Percentiles rank a stretch among this genome's conserved stretches.
These are phyloP conservation scores for Cryptococcus sp. DNA, from an alignment of 1,284 basidiomycete species.

Conservation along the genomic window DNA sequence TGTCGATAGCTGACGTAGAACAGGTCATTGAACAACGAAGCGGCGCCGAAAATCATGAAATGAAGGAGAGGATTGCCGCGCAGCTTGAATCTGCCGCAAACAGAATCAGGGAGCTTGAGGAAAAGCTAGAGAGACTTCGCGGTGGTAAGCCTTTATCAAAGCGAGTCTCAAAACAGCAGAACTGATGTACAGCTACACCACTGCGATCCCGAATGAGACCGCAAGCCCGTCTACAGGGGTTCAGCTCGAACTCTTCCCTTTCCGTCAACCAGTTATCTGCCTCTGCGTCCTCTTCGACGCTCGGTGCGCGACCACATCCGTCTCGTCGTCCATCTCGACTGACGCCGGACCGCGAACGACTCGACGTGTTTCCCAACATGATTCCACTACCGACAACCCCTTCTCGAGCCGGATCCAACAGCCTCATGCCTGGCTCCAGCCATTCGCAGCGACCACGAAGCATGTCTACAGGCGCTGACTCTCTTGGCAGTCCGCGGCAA, in stretches of 20 bases:
- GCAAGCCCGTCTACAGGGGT: constrained; percentile 36
- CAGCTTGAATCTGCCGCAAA: constrained; percentile 45
- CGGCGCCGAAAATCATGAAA: constrained; percentile 14
- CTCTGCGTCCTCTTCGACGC: constrained; percentile 19
- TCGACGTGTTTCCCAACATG: constrained; percentile 1
- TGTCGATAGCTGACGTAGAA: constrained; percentile 5
- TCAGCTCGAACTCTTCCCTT: constrained; percentile 25
- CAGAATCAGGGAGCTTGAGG: constrained; percentile 40
- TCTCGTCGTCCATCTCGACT: constrained; percentile 24
- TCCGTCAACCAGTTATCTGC: constrained; percentile 14
- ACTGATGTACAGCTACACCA: constrained; percentile 17
- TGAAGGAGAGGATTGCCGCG: constrained; percentile 39
- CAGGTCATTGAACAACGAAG: constrained; percentile 40
- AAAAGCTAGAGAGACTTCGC: constrained; percentile 30
- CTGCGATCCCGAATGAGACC: constrained; percentile 26
- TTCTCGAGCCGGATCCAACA: not conserved
- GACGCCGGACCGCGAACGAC: constrained; percentile 22
- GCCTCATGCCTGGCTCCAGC: not conserved
- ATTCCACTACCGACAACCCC: constrained; percentile 2
- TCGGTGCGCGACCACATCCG: constrained; percentile 25
- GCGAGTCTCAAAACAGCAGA: not conserved
- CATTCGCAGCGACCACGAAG: not conserved
- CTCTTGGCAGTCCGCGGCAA: constrained; percentile 5
- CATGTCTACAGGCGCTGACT: constrained; percentile 12
- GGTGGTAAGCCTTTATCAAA: constrained; percentile 17